phyloP scores from a whole-genome alignment of 805 yeast species.

The fission yeast (Schizosaccharomyces pombe) region DNA sequence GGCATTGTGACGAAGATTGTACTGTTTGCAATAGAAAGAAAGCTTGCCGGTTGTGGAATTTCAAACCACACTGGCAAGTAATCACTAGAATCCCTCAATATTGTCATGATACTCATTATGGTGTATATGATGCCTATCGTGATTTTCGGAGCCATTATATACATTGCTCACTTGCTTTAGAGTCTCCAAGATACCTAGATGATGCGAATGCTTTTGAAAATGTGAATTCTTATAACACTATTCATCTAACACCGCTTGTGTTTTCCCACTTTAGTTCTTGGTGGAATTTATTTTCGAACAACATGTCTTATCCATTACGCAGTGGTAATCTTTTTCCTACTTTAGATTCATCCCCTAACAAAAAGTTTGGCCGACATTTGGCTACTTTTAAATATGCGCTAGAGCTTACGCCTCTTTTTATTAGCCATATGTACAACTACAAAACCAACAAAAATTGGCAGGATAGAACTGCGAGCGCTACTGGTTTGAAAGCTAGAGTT shows the following conservation, averaged over 20 bases:
- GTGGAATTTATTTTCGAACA: slow-evolving; percentile 73
- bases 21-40: background rate
- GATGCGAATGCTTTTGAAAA: slow-evolving; percentile 6
- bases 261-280: slow-evolving; percentile 50
- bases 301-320: slow-evolving; percentile 55
- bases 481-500: slow-evolving; percentile 49
- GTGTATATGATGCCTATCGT: slow-evolving; percentile 50
- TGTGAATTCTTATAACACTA: slow-evolving; percentile 28
- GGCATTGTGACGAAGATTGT: slow-evolving; percentile 18
- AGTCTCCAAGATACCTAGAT: slow-evolving; percentile 18
- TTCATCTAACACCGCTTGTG: slow-evolving; percentile 52
- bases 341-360: slow-evolving; percentile 20
- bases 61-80: slow-evolving; percentile 41
- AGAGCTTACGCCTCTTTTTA: slow-evolving; percentile 42
- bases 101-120: slow-evolving; percentile 13
- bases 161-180: slow-evolving; percentile 40
- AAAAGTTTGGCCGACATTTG: slow-evolving; percentile 53
- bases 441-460: slow-evolving; percentile 23
- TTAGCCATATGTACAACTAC: slow-evolving; percentile 44
- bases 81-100: slow-evolving; percentile 32
- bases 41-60: slow-evolving; percentile 21
- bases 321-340: slow-evolving; percentile 41
- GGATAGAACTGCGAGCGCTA: slow-evolving; percentile 21
- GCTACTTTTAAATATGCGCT: slow-evolving; percentile 63
- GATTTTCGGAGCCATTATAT: slow-evolving; percentile 66